Percentiles rank a stretch among this genome's conserved stretches.
Evolutionary conservation across 1,139 yeast species (phyloP).

Genomic region (Nakaseomyces sp.): DNA sequence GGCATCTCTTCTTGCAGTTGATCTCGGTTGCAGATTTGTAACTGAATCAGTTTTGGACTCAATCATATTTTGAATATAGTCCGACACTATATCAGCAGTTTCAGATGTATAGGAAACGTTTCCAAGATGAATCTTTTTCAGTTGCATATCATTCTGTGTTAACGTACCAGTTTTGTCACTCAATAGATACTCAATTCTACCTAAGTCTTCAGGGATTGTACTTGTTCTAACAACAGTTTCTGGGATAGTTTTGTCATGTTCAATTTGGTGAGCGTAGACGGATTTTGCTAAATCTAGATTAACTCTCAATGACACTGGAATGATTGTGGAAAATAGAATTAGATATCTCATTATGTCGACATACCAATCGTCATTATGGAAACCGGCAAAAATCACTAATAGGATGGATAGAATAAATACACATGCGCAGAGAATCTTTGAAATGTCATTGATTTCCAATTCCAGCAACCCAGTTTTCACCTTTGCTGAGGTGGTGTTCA

Average conservation of each 20-base stretch:
- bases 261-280: constrained; percentile 92
- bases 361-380: constrained; percentile 67
- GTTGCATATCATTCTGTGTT: constrained; percentile 96
- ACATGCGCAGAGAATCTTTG: constrained; percentile 80
- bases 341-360: constrained; percentile 82
- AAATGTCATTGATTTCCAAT: constrained; percentile 76
- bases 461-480: constrained; percentile 87
- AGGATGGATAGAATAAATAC: constrained; percentile 72
- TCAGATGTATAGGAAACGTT: constrained; percentile 88
- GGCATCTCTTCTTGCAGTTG: constrained; percentile 54
- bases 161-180: constrained; percentile 96
- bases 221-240: constrained; percentile 92
- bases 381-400: constrained; percentile 74
- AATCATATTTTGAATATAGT: constrained; percentile 41
- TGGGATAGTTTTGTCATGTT: constrained; percentile 71
- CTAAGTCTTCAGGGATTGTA: constrained; percentile 95
- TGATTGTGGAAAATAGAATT: constrained; percentile 86
- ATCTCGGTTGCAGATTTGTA: constrained; percentile 22
- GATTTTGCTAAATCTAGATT: constrained; percentile 92
- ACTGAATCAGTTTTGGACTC: constrained; percentile 11
- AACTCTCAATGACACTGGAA: constrained; percentile 91
- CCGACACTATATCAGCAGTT: constrained; percentile 79
- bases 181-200: constrained; percentile 84
- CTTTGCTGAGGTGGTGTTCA: constrained; percentile 85
- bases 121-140: constrained; percentile 87